Evolutionary conservation across 306 rosid species (phyloP), one percentile per base, ranked within the genome.

Genomic region (Parietaria judaica): DNA sequence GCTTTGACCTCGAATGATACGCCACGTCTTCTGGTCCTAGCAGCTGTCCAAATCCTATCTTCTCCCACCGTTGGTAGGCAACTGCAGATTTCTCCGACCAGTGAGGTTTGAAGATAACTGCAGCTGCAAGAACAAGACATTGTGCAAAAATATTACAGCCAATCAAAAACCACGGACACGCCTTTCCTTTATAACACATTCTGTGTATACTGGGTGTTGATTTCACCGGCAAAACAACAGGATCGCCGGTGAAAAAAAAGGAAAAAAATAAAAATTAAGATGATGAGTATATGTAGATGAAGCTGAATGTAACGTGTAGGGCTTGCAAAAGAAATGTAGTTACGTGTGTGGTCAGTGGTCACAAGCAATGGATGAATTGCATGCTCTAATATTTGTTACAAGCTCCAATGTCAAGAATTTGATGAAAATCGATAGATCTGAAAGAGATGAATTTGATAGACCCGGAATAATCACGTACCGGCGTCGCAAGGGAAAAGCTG

Each of bases 11-110:
- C 1, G 77, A 39, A 43, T 87, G 83, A 14, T 78, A 83, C 13
- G 73, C 70, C 11, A 90, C 34, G 61, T 84, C 94, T 39, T 90
- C 88, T 0, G 89, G 80, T 3, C 67, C 85, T 17, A 0, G 6
- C 75, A 87, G 31, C 0, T 54, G 41, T 9, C 84, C 84, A 37
- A 34, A 35, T 1, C 62, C 89, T 16, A 90, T 3, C 6, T 5
- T 10, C 67, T 81, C 85, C 6, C 83, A 66, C 2, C 64, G 86
- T 51, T 37, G 14, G 13, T 14, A 56, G 0, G 90, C 81, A n/a
- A 72, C 4, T 2, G 47, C 46, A 46, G 63, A 75, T 48, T 80
- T 81, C 14, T 81, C 69, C 56, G 67, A 72, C 11, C 84, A 73
- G 50, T 85, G 81, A 17, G 80, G 62, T 45, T 50, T 69, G 80